phyloP scores from a whole-genome alignment of 208 protist species.

The Crithidia thermophila region DNA sequence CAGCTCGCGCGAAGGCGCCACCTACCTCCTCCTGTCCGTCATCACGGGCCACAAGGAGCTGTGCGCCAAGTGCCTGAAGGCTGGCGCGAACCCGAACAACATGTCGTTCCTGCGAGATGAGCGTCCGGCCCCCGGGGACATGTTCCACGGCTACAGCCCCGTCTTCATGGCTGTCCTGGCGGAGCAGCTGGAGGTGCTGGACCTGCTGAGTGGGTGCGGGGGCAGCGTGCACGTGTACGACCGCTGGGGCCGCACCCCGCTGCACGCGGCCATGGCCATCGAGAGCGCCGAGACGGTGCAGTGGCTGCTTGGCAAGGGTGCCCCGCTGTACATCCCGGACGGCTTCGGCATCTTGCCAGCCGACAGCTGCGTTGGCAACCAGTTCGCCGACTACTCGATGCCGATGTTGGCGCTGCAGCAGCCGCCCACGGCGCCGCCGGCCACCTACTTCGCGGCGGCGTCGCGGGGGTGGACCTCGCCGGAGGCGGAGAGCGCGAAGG shows the following conservation, averaged over 20 bases:
- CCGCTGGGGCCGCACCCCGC: conserved; percentile 86
- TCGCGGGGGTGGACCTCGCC: conserved; percentile 12
- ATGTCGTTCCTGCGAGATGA: conserved; percentile 80
- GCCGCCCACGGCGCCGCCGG: conserved; percentile 30
- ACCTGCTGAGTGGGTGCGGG: conserved; percentile 61
- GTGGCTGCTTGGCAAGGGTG: conserved; percentile 79
- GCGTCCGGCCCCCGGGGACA: conserved; percentile 57
- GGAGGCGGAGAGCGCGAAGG: conserved; percentile 11
- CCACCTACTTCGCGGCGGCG: conserved; percentile 35
- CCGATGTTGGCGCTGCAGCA: conserved; percentile 57
- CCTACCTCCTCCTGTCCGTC: conserved; percentile 78
- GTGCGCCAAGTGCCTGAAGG: conserved; percentile 68
- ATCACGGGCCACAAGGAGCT: conserved; percentile 75
- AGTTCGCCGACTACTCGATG: conserved; percentile 59
- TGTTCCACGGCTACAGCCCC: conserved; percentile 90
- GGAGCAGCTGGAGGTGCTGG: conserved; percentile 74
- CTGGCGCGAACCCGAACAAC: conserved; percentile 87
- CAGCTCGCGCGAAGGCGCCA: conserved; percentile 57
- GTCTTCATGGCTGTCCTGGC: conserved; percentile 84
- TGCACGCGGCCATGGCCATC: conserved; percentile 82
- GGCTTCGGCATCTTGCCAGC: conserved; percentile 50
- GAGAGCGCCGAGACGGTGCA: conserved; percentile 67
- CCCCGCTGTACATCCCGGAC: conserved; percentile 72
- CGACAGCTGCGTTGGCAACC: conserved; percentile 44
- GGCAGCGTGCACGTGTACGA: conserved; percentile 86